Evolutionary conservation across 495 filamentous ascomycete genomes (phyloP).

Genomic region (Peziza echinospora): DNA sequence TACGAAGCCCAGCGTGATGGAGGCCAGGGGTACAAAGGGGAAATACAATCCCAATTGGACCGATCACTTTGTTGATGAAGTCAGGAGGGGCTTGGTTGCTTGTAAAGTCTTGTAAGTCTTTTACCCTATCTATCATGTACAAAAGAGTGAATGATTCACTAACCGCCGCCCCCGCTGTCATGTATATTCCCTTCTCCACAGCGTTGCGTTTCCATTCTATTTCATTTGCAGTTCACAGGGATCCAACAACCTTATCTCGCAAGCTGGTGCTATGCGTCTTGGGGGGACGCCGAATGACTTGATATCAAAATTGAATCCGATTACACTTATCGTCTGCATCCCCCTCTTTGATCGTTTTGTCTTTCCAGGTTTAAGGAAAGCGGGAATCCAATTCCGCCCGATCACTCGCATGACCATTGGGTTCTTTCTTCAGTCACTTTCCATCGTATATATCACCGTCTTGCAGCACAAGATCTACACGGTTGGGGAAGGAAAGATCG

Average conservation of each 20-base stretch:
- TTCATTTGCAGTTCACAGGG: constrained; percentile 29
- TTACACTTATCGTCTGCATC: constrained; percentile 58
- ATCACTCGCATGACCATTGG: constrained; percentile 52
- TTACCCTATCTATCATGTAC: too few species aligned
- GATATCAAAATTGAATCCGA: constrained; percentile 54
- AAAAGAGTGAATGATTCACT: too few species aligned
- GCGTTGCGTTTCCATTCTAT: constrained; percentile 34
- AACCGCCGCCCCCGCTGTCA: too few species aligned
- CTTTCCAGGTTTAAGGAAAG: constrained; percentile 43
- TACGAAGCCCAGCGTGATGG: constrained; percentile 1
- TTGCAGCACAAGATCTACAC: constrained; percentile 53
- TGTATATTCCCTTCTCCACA: too few species aligned
- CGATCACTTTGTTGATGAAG: constrained; percentile 54
- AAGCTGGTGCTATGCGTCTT: constrained; percentile 48
- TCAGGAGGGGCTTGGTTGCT: constrained; percentile 43
- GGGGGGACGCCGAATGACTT: constrained; percentile 59
- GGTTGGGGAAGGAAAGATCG: constrained; percentile 30
- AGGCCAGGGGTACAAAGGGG: constrained; percentile 6
- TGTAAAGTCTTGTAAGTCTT: constrained; percentile 46
- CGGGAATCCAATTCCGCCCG: constrained; percentile 44
- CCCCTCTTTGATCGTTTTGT: constrained; percentile 47
- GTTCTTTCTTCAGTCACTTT: constrained; percentile 35
- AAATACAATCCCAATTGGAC: too few species aligned
- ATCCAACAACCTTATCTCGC: constrained; percentile 49
- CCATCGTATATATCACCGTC: constrained; percentile 44